phyloP scores from a whole-genome alignment of 495 filamentous ascomycete species.

The Penicillium argentinense region DNA sequence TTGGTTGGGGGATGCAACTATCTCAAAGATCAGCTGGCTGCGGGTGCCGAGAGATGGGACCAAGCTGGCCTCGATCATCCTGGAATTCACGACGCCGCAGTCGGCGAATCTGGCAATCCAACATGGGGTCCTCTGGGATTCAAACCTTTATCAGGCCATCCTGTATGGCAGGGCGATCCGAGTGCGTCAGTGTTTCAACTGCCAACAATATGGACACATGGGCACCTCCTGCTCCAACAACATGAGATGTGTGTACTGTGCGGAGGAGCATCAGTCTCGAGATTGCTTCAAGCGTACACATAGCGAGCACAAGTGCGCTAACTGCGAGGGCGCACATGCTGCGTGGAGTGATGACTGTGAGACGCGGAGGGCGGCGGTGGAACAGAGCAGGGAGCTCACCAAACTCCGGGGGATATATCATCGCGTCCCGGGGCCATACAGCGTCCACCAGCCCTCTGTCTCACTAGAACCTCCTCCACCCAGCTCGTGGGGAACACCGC shows the following conservation, averaged over 20 bases:
- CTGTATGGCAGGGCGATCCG: slow-evolving; percentile 3
- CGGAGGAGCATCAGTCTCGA: slow-evolving; percentile 1
- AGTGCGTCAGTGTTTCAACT: slow-evolving; percentile 3
- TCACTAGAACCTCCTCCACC: not conserved
- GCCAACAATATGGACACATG: slow-evolving; percentile 6
- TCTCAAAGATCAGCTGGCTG: slow-evolving; percentile 1
- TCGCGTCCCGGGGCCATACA: not conserved
- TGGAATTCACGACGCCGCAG: slow-evolving; percentile 1
- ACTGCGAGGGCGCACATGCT: slow-evolving; percentile 6
- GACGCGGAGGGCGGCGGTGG: not conserved
- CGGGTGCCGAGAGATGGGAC: not conserved
- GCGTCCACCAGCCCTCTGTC: not conserved
- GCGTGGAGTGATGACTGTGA: not conserved
- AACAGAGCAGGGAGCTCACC: not conserved
- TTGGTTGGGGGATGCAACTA: not conserved
- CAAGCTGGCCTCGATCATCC: not conserved
- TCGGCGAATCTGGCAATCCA: not conserved
- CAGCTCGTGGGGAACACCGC: slow-evolving; percentile 1
- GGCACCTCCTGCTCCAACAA: slow-evolving; percentile 1
- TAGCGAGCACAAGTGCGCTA: not conserved
- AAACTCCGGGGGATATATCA: not conserved
- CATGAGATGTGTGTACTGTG: not conserved
- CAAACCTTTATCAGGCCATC: not conserved
- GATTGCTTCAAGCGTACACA: not conserved
- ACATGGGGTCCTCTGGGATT: not conserved